Percentiles rank a stretch among this genome's conserved stretches.
Evolutionary conservation across 2,329 filamentous ascomycete species (phyloP).

Genomic region (Neonectria punicea): DNA sequence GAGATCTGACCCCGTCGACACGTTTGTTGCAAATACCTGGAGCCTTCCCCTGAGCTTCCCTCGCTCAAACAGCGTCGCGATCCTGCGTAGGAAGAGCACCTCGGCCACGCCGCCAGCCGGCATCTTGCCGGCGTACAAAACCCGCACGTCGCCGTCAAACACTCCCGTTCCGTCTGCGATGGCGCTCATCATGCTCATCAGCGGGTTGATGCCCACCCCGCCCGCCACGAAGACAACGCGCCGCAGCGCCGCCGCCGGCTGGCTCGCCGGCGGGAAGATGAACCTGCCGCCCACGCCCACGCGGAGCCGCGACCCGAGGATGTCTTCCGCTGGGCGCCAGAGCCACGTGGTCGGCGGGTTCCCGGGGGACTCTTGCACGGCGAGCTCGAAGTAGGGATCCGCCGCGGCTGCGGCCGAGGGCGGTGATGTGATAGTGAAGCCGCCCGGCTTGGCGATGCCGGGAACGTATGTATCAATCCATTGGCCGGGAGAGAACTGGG

Average conservation of each 20-base stretch:
- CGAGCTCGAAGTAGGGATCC: slow-evolving; percentile 75
- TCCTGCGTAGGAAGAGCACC: slow-evolving; percentile 63
- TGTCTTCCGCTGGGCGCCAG: slow-evolving; percentile 67
- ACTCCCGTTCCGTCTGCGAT: slow-evolving; percentile 55
- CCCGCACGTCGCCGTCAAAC: slow-evolving; percentile 56
- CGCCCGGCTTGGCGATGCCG: slow-evolving; percentile 74
- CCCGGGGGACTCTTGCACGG: slow-evolving; percentile 75
- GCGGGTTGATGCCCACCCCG: slow-evolving; percentile 84
- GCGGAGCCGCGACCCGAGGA: slow-evolving; percentile 67
- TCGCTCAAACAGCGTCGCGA: slow-evolving; percentile 54
- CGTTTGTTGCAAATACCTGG: slow-evolving; percentile 59
- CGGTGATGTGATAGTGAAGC: slow-evolving; percentile 87
- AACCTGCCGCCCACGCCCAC: slow-evolving; percentile 86
- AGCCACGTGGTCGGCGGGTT: slow-evolving; percentile 83
- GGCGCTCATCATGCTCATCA: slow-evolving; percentile 77
- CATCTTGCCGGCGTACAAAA: slow-evolving; percentile 70
- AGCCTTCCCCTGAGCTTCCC: slow-evolving; percentile 54
- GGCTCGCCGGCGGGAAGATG: slow-evolving; percentile 73
- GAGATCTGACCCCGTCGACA: neutral
- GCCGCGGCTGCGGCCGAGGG: slow-evolving; percentile 65
- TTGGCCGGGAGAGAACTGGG: slow-evolving; percentile 81
- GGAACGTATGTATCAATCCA: slow-evolving; percentile 89
- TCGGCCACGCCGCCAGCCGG: slow-evolving; percentile 42
- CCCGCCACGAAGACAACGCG: slow-evolving; percentile 80
- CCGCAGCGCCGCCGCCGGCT: slow-evolving; percentile 55